Evolutionary conservation across 441 rosid species (phyloP), one percentile per base, ranked within the genome.

Genomic region (Populus hybrid): DNA sequence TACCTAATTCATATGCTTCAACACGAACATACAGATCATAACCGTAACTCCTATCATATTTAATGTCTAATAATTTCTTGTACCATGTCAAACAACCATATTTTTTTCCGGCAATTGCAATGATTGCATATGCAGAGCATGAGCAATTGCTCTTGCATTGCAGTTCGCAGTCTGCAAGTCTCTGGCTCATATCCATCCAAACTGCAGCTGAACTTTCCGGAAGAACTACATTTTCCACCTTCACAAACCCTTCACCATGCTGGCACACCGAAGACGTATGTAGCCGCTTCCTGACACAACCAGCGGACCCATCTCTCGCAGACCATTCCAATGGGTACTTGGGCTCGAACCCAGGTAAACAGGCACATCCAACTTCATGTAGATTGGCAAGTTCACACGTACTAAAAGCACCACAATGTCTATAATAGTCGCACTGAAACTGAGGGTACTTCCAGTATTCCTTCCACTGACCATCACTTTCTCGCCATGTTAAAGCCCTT

Each of bases 361-460:
- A 88, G 11, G 75, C 82, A 81, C 23, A 28, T 28, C 30, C 30
- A 28, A 28, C 2, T 28, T 28, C 30, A 28, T 28, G 2, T 28
- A 28, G 30, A 28, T 28, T 28, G 30, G 30, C 30, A 2, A 28
- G 30, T 28, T 28, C 30, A 28, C 30, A 28, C 30, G 34, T 24
- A 6, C 84, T 77, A 68, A 86, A 79, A 16, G 86, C 63, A 21
- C 89, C 90, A 73, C 87, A 88, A 0, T 8, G 73, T 8, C 76
- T 79, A 28, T 84, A 82, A 8, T 1, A 36, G 28, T 84, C 84
- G 35, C 87, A 86, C 23, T 5, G 8, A 1, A 83, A 80, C 38
- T 34, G 79, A 0, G 86, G 80, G 1, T 26, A 46, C 2, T 38
- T 6, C 69, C 76, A 67, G 40, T 20, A 20, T 3, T 68, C 16